Evolutionary conservation across 1,284 basidiomycete species (phyloP), one percentile per base, ranked within the genome.

Genomic region (Sanghuangporus weigelae): DNA sequence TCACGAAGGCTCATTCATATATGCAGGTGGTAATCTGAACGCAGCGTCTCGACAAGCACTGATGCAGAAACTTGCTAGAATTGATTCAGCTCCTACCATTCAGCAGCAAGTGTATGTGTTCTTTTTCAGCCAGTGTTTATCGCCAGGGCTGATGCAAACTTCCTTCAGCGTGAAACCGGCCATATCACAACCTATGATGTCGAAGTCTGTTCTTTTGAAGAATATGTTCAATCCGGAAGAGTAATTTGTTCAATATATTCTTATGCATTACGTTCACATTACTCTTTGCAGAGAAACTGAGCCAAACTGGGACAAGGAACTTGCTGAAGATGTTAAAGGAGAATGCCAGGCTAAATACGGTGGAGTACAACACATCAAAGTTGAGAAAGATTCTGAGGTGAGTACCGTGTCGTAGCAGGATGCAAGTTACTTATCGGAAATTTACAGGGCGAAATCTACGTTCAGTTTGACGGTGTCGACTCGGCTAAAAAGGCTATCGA

Each of bases 141-240:
- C 40, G 50, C 16, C 49, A 65, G 10, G 44, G 44, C 59, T 70
- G 31, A 71, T 66, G 35, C 62, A 53, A 21, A 48, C 63, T 11
- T 60, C 26, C 54, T 31, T 57, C 65, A 88, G 90, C 60, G 74
- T 79, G 62, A 86, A 84, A 68, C 84, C 85, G 21, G 88, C 84
- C 67, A 89, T 93, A 67, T 84, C 90, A 53, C 85, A 89, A 71
- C 78, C 85, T 1, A 90, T 92, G 85, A 86, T 92, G 66, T 95
- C 94, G 8, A 84, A 85, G 57, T 96, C 88, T 58, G 85, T 97
- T 40, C 77, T 98, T 42, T 77, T 99, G 68, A 93, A 89, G 76
- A 95, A 99, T 71, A 98, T 98, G 93, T 99, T 99, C 74, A 83
- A 95, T 73, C 94, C 96, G 10, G 95, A 94, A 77, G 93, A 98